A percentile compares a stretch with the other conserved stretches of the same genome.
These are phyloP conservation scores for Kluyveromyces nonfermentans DNA, from an alignment of 805 yeast species.

Conservation along the genomic window DNA sequence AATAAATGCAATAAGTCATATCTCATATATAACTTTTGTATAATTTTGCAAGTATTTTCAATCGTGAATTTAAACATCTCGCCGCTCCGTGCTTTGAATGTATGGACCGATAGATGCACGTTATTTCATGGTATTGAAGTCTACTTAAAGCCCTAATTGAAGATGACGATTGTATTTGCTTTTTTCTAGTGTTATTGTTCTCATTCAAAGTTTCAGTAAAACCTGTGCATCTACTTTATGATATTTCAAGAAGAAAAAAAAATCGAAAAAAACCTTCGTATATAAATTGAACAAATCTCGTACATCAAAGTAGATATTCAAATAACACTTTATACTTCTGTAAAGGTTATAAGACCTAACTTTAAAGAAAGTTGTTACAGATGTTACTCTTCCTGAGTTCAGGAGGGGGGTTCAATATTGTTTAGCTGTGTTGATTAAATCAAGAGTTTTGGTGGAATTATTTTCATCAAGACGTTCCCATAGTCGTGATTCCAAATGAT, in stretches of 20 bases:
- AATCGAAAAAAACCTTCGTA: no score
- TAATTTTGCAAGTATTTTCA: constrained; percentile 1
- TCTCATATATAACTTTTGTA: constrained; percentile 3
- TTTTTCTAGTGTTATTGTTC: no score
- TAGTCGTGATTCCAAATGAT: constrained; percentile 20
- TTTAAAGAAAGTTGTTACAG: no score
- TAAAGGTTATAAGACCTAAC: no score
- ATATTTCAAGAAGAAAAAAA: no score
- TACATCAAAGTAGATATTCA: no score
- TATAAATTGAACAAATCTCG: no score
- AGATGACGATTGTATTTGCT: no score
- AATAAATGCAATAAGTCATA: constrained; percentile 31
- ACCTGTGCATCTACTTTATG: no score
- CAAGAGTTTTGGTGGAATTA: neutral
- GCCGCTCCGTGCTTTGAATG: neutral
- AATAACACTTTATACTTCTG: no score
- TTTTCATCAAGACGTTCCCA: neutral
- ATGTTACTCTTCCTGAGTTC: neutral
- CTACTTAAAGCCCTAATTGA: neutral
- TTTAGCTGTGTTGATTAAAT: neutral
- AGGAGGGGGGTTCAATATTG: constrained; percentile 5
- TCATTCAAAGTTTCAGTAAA: no score
- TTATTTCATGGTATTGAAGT: no score
- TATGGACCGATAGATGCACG: neutral
- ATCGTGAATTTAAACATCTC: neutral